Evolutionary conservation across 2,329 filamentous ascomycete species (phyloP).

Genomic region (Macrophomina phaseolina): DNA sequence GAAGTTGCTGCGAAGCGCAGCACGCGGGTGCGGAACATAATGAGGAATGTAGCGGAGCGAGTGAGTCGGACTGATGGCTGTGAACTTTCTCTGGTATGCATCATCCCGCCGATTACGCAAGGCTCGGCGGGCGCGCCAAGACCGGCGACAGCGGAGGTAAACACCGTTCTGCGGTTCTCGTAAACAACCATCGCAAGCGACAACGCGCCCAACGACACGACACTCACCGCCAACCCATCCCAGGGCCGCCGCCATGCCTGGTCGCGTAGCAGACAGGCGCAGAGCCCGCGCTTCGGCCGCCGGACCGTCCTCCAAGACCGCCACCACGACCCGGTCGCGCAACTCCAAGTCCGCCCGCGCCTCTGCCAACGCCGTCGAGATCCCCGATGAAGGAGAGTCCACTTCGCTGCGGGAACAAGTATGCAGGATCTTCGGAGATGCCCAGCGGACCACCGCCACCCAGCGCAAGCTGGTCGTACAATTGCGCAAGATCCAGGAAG

Average conservation of each 20-base stretch:
- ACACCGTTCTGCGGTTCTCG: not conserved
- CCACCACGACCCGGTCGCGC: constrained; percentile 46
- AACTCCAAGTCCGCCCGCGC: constrained; percentile 50
- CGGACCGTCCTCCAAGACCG: constrained; percentile 48
- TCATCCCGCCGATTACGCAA: constrained; percentile 26
- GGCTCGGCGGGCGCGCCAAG: not conserved
- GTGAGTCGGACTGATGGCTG: not conserved
- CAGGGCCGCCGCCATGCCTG: constrained; percentile 50
- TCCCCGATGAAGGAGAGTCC: constrained; percentile 74
- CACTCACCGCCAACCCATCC: constrained; percentile 11
- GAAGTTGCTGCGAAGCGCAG: constrained; percentile 71
- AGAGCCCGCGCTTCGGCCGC: constrained; percentile 46
- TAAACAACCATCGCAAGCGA: constrained; percentile 31
- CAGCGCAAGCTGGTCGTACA: constrained; percentile 89
- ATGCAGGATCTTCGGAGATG: constrained; percentile 62
- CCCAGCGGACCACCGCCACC: constrained; percentile 86
- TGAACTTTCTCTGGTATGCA: constrained; percentile 18
- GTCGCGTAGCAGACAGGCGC: constrained; percentile 48
- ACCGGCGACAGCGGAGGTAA: not conserved
- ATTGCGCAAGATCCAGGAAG: constrained; percentile 87
- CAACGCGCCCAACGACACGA: constrained; percentile 29
- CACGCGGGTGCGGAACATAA: constrained; percentile 73
- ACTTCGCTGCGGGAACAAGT: constrained; percentile 76
- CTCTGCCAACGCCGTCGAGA: constrained; percentile 47
- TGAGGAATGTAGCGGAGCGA: constrained; percentile 23